Base-by-base conservation (phyloP, 2,329 filamentous ascomycete species). In the Arthrobotrys conoides region DNA sequence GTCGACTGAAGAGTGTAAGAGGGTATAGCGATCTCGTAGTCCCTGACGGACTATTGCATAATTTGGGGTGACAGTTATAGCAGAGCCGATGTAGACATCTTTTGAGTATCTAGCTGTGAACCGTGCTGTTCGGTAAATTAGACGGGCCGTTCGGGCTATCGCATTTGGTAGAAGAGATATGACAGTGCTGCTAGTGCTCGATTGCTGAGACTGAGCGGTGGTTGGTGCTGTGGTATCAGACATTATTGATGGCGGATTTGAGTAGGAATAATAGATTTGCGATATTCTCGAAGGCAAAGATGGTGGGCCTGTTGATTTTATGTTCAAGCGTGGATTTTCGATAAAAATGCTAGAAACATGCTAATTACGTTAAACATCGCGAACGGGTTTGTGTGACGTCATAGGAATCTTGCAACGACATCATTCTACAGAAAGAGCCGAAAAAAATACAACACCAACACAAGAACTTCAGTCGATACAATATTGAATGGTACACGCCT, bases 71-170 rank as follows among this genome's bases (percentile, higher is more conserved):
- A 79, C 33, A 20, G 71, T 75, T 10, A 79, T 53, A 8, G 38
- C 59, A 30, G 70, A 75, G 5, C 76, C 76, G 65, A 79, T 64
- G 51, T 79, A 79, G 1, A 55, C 76, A 38, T 73, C 69, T 67
- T 70, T 75, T 20, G 76, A 79, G 27, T 79, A 79, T 22, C 51
- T 71, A 14, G 71, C 69, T 4, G 71, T 75, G 30, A 70, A 73
- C 14, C 38, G 36, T 12, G 41, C 57, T 6, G 70, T 79, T 20
- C 76, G 55, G 22, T 70, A 75, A 24, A 75, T 33, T 49, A 79
- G 49, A 6, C 75, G 63, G 12, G 68, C 75, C 10, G 68, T 69
- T 27, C 57, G 64, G 10, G 68, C 75, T 36, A 78, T 61, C 4
- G 75, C 55, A 33, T 49, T 72, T 22, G 75, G 75, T 12, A 78